Evolutionary conservation across 139 green algal species (phyloP).

Genomic region (Chlamydomonas applanata): DNA sequence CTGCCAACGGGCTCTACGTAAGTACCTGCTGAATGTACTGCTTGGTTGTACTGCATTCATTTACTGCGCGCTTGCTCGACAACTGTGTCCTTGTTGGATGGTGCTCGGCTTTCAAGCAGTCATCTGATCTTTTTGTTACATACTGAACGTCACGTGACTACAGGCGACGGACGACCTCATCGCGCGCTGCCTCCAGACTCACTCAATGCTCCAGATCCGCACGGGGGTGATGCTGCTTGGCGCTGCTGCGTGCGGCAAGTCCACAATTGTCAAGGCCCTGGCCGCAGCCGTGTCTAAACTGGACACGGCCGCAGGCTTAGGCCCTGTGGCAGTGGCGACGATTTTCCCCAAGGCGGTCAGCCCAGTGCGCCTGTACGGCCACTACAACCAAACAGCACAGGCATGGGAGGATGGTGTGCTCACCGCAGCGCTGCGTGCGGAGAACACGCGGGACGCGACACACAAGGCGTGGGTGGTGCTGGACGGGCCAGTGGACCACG

Average conservation of each 20-base stretch:
- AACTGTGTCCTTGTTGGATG: too few species aligned
- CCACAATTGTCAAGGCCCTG: constrained; percentile 34
- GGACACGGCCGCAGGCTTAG: constrained; percentile 11
- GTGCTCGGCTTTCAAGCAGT: too few species aligned
- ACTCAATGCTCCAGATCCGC: constrained; percentile 46
- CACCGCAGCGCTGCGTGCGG: constrained; percentile 43
- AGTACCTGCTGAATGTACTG: too few species aligned
- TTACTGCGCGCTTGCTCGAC: too few species aligned
- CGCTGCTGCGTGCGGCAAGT: constrained; percentile 57
- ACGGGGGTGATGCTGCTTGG: constrained; percentile 64
- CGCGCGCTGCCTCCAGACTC: constrained; percentile 23
- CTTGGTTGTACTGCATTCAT: too few species aligned
- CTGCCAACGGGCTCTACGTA: too few species aligned
- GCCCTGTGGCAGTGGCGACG: background rate
- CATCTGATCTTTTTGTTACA: background rate
- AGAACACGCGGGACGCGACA: constrained; percentile 17
- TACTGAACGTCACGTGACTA: background rate
- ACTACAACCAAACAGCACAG: constrained; percentile 58
- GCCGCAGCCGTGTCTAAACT: constrained; percentile 38
- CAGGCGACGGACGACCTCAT: constrained; percentile 30
- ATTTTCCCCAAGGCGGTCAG: constrained; percentile 30
- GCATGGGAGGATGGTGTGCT: constrained; percentile 74
- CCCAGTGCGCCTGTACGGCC: constrained; percentile 67
- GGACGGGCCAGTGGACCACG: constrained; percentile 55
- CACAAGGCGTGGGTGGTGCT: constrained; percentile 28